These are phyloP conservation scores for Euryodendron excelsum DNA, from an alignment of 148 eudicot genomes.

Conservation along the genomic window DNA sequence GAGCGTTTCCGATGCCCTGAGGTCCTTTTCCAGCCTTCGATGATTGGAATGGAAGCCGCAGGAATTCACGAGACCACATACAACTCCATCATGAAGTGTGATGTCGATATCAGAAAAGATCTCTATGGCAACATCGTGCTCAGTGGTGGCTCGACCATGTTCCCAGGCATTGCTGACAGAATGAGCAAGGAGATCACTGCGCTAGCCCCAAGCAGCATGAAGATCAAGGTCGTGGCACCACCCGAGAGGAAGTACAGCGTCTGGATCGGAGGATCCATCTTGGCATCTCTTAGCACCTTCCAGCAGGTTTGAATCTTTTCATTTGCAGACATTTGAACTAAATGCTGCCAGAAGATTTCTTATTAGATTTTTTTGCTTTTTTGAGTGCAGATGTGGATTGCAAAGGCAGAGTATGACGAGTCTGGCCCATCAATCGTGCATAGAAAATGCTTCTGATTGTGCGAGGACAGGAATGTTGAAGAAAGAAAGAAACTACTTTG, in stretches of 20 bases:
- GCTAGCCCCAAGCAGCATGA: conserved; percentile 86
- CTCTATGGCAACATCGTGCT: conserved; percentile 80
- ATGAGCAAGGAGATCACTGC: conserved; percentile 91
- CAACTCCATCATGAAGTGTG: conserved; percentile 89
- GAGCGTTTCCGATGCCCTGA: conserved; percentile 54
- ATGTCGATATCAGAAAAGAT: conserved; percentile 86
- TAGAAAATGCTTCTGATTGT: conserved; percentile 48
- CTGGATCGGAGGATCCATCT: conserved; percentile 88
- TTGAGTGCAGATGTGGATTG: conserved; percentile 54
- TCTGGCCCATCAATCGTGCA: conserved; percentile 60
- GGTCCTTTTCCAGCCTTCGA: conserved; percentile 49
- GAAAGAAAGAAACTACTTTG: background rate
- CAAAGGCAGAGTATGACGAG: conserved; percentile 56
- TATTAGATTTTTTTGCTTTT: background rate
- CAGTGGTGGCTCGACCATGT: conserved; percentile 90
- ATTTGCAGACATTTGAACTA: background rate
- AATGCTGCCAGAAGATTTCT: too few relatives aligned
- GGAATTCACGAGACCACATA: conserved; percentile 88
- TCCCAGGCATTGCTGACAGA: conserved; percentile 81
- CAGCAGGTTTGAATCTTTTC: conserved; percentile 53
- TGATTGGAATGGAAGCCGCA: conserved; percentile 74
- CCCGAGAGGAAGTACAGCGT: conserved; percentile 94
- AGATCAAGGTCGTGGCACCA: conserved; percentile 93
- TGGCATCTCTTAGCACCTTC: conserved; percentile 92
- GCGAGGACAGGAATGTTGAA: background rate